Evolutionary conservation across 768 basidiomycete species (phyloP).

Genomic region (Calocybe indica): DNA sequence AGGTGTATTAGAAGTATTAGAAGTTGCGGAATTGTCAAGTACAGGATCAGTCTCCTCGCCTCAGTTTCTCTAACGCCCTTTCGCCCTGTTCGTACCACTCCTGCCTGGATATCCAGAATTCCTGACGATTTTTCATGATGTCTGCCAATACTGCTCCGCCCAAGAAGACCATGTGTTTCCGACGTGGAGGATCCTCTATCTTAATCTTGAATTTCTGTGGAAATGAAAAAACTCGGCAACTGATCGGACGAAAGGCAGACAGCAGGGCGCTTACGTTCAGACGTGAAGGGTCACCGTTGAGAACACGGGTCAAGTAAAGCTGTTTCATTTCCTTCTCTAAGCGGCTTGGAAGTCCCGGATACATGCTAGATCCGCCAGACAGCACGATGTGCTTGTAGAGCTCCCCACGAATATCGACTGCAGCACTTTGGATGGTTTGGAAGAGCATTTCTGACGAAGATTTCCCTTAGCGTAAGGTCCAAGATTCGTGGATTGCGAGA

Average conservation of each 20-base stretch:
- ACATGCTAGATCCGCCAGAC: slow-evolving; percentile 98
- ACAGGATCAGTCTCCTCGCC: slow-evolving; percentile 45
- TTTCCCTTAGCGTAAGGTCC: not conserved
- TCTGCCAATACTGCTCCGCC: slow-evolving; percentile 98
- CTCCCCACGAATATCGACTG: slow-evolving; percentile 84
- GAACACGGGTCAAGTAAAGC: slow-evolving; percentile 88
- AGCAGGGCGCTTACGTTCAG: slow-evolving; percentile 64
- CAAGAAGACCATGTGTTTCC: slow-evolving; percentile 99
- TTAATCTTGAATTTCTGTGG: slow-evolving; percentile 97
- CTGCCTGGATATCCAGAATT: slow-evolving; percentile 93
- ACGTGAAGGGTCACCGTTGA: slow-evolving; percentile 76
- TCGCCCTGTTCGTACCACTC: slow-evolving; percentile 94
- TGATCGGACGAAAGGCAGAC: not conserved
- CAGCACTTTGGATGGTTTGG: slow-evolving; percentile 88
- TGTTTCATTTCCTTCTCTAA: slow-evolving; percentile 99
- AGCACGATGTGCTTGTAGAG: slow-evolving; percentile 98
- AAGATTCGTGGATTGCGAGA: slow-evolving; percentile 2
- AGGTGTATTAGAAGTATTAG: no score
- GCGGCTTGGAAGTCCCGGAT: slow-evolving; percentile 93
- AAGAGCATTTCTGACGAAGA: slow-evolving; percentile 79
- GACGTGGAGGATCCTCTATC: slow-evolving; percentile 95
- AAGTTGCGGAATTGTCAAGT: no score
- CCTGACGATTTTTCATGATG: slow-evolving; percentile 93
- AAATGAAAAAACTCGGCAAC: not conserved
- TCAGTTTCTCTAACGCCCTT: slow-evolving; percentile 80